A percentile compares a stretch with the other conserved stretches of the same genome.
phyloP scores from a whole-genome alignment of 306 rosid species.

The Citrullus colocynthis region DNA sequence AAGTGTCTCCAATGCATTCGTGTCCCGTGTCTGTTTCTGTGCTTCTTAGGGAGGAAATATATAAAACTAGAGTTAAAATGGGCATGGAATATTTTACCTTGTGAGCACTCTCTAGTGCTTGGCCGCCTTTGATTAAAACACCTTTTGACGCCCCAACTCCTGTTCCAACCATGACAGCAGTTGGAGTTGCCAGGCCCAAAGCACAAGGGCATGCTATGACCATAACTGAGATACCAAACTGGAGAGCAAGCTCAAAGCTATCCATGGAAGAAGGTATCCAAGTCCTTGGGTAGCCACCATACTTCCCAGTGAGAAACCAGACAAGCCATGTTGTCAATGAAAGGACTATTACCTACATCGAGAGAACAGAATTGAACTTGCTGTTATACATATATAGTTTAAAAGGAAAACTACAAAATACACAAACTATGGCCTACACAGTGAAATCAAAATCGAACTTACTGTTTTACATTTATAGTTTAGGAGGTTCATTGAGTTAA shows the following conservation, averaged over 20 bases:
- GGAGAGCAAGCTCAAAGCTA: slow-evolving; percentile 76
- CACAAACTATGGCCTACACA: not conserved
- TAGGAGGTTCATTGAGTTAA: too few relatives aligned
- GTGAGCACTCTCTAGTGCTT: slow-evolving; percentile 73
- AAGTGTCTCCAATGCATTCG: too few relatives aligned
- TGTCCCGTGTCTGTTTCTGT: too few relatives aligned
- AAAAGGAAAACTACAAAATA: not conserved
- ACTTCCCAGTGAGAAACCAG: slow-evolving; percentile 64
- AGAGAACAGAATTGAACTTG: not conserved
- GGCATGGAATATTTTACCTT: slow-evolving; percentile 32
- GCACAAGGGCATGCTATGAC: slow-evolving; percentile 98
- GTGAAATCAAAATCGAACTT: too few relatives aligned
- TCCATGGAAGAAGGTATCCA: slow-evolving; percentile 71
- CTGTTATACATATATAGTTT: not conserved
- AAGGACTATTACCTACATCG: slow-evolving; percentile 43
- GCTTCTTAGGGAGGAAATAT: not conserved
- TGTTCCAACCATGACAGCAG: slow-evolving; percentile 91
- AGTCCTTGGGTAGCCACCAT: slow-evolving; percentile 48
- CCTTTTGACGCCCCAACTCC: slow-evolving; percentile 93
- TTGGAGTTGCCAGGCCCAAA: slow-evolving; percentile 83
- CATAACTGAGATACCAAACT: slow-evolving; percentile 78
- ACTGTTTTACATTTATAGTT: too few relatives aligned
- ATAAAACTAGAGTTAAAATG: not conserved
- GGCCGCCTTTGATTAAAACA: slow-evolving; percentile 82
- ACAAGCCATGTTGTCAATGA: slow-evolving; percentile 65